Base-by-base conservation (phyloP, 805 yeast species). In the Saturnispora quitensis region DNA sequence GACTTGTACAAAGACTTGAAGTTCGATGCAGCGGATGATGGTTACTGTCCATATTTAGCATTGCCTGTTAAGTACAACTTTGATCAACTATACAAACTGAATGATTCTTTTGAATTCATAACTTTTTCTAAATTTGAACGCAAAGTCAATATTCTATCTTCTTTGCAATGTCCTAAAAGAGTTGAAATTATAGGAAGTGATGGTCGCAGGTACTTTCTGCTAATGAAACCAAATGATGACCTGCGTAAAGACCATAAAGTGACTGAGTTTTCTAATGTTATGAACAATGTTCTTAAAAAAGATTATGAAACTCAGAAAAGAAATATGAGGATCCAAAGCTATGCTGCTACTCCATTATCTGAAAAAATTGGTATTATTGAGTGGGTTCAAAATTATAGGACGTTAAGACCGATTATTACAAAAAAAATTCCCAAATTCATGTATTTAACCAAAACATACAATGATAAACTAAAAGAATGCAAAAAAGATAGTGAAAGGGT, bases 241-340 rank as follows among this genome's bases (percentile, higher is more conserved):
- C 82, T 95, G 18, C 72, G 98, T 56, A 95, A 95, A 62, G 99
- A 95, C 71, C 93, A 96, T 4, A 86, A 95, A 59, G 79, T 91
- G 49, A 86, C 89, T 86, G 93, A 95, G 59, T 84, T 93, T 59
- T 88, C 97, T 0, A 80, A 88, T 1, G 84, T 89, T 67, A 81
- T 93, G 65, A 90, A 90, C 62, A 78, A 87, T 57, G 64, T 93
- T 31, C 70, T 93, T 51, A 67, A 72, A 20, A 74, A 76, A 18
- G 86, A 85, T 60, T 74, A 76, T 13, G 96, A 84, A 46, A 82
- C 97, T 0, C 77, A 84, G 47, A 81, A 82, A 55, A 71, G 98
- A 54, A 77, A 77, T 42, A 72, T 93, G 25, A 73, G 77, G 2
- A 87, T 93, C 50, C 75, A 80, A 3, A 84, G 93, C 12, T 93